These are phyloP conservation scores for Pyricularia sp. DNA, from an alignment of 2,329 filamentous ascomycete genomes.

Conservation along the genomic window DNA sequence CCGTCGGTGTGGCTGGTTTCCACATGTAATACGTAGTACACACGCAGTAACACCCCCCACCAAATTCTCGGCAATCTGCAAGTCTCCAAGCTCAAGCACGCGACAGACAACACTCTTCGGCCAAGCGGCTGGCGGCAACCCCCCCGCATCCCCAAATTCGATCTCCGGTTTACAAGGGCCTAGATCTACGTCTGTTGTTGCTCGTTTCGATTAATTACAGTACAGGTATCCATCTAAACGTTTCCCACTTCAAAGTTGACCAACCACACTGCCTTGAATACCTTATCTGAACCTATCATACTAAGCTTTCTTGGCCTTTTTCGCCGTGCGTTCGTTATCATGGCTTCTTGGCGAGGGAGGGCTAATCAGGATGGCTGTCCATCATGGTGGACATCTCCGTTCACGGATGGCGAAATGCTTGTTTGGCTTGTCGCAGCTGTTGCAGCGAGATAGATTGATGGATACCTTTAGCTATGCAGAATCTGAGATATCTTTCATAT, in stretches of 20 bases:
- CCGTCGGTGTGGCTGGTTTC: no score
- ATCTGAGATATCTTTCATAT: not conserved
- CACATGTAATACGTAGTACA: no score
- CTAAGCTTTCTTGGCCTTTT: not conserved
- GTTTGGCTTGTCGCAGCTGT: not conserved
- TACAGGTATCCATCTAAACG: not conserved
- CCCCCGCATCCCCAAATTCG: not conserved
- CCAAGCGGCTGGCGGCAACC: not conserved
- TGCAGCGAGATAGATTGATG: not conserved
- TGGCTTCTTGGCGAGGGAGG: not conserved
- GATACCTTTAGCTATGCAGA: not conserved
- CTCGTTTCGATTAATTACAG: not conserved
- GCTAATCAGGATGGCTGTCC: not conserved
- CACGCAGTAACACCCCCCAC: not conserved
- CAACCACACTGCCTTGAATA: not conserved
- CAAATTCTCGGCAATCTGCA: not conserved
- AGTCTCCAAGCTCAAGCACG: not conserved
- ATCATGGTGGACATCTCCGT: not conserved
- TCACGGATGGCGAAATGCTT: not conserved
- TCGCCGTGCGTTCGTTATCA: not conserved
- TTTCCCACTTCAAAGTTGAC: not conserved
- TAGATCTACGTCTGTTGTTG: not conserved
- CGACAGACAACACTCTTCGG: not conserved
- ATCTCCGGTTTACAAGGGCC: not conserved
- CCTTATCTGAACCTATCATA: not conserved